Base-by-base conservation (phyloP, 192 early-diverging fungal species). In the Dissophora ornata region DNA sequence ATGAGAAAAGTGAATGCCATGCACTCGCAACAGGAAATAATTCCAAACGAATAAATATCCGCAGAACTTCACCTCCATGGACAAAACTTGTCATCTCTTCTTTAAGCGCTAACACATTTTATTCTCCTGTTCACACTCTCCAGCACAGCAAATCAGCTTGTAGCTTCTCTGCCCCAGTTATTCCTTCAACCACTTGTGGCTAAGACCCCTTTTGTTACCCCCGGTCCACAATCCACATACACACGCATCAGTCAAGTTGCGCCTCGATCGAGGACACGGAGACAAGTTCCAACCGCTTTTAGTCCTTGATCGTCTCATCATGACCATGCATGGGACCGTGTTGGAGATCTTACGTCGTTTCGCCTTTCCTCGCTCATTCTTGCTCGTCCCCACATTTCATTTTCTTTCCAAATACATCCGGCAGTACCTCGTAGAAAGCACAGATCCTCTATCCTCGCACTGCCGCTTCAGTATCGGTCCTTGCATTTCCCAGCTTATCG, bases 261-360 rank as follows among this genome's bases (percentile, higher is more conserved):
- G 55, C 38, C 38, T 57, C 55, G 19, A 13, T n/a, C 33, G 59
- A 38, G 32, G 59, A 40, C 19, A 36, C 26, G 25, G 30, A 45
- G 28, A 59, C 15, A 45, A 33, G 33, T 34, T 28, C 15, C 47
- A 36, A 62, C 34, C 8, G 44, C 10, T 48, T 60, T 19, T 13
- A 38, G 12, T 46, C 47, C 32, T 28, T 41, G 28, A 19, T 13
- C 60, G 22, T 3, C 46, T 30, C 50, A 66, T n/a, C 47, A 57
- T 67, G 65, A 48, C 47, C n/a, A 48, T 57, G 46, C 42, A 47
- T 57, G 65, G 54, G 46, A 15, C 33, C 15, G 16, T 57, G 16
- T 41, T 32, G 65, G 55, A 57, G 28, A 58, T 33, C 25, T 22
- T 53, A 1, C 32, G 21, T 62, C 60, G 1, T 49, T 19, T 58